Evolutionary conservation across 192 early-diverging fungal genomes (phyloP).

Genomic region (Umbelopsis sp.): DNA sequence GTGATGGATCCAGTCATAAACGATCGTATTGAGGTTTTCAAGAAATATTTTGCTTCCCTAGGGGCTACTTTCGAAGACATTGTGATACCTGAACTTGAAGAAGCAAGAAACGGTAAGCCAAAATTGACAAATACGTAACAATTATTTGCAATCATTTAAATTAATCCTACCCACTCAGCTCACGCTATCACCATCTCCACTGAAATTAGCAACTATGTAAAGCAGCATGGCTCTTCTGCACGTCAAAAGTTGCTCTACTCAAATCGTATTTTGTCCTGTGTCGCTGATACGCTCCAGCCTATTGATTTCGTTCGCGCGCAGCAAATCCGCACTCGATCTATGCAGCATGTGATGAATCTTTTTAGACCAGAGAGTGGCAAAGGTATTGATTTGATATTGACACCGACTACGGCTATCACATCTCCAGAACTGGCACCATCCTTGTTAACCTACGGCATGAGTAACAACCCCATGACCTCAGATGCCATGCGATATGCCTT

Average conservation of each 20-base stretch:
- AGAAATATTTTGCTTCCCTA: conserved; percentile 34
- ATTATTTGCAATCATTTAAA: too few species aligned
- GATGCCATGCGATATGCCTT: conserved; percentile 61
- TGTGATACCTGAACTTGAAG: conserved; percentile 59
- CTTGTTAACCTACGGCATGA: conserved; percentile 48
- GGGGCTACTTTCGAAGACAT: conserved; percentile 69
- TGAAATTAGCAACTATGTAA: conserved; percentile 54
- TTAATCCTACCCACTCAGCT: conserved; percentile 19
- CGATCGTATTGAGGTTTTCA: conserved; percentile 35
- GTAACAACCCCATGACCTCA: conserved; percentile 51
- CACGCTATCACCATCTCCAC: conserved; percentile 66
- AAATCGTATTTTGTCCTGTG: conserved; percentile 41
- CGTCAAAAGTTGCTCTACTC: conserved; percentile 44
- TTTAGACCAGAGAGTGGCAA: conserved; percentile 42
- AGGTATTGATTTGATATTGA: conserved; percentile 62
- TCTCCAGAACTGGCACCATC: conserved; percentile 52
- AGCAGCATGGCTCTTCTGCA: conserved; percentile 7
- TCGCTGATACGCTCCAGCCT: conserved; percentile 35
- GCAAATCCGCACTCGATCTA: conserved; percentile 55
- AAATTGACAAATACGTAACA: too few species aligned
- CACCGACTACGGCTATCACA: conserved; percentile 59
- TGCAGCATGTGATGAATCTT: conserved; percentile 47
- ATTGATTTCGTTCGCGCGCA: conserved; percentile 55
- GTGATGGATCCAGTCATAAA: conserved; percentile 38
- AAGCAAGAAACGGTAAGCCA: conserved; percentile 36